Base-by-base conservation (phyloP, 768 basidiomycete species). In the Phylloporus arenicola region DNA sequence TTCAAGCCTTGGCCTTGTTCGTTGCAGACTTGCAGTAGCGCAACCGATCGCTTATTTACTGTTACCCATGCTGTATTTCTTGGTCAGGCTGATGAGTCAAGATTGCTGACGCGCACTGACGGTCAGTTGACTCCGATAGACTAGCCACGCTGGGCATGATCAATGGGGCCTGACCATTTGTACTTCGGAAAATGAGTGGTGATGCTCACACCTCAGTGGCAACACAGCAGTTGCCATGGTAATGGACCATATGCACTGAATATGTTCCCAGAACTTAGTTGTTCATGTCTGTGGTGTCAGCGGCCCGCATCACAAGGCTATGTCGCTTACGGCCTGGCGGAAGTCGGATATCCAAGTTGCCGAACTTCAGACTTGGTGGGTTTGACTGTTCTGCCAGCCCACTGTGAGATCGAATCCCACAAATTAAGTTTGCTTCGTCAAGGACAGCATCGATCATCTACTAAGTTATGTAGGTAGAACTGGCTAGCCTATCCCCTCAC, bases 61-160 rank as follows among this genome's bases (percentile, higher is more conserved):
- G 33, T 39, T n/a, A n/a, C n/a, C n/a, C 3, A 27, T 39, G 38
- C 37, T 48, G 43, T 47, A 44, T 33, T 34, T 38, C 37, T 16
- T 41, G 34, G 34, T 16, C 10, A n/a, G 40, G 48, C 41, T 29
- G 59, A 55, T 62, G 61, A 49, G 62, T 62, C 56, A 62, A 45
- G 20, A 30, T 33, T 58, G 61, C 59, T 62, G 62, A 62, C 62
- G 38, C 27, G 27, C 27, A 7, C 37, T 43, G 41, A 40, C 8
- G 44, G 30, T 10, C 19, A 22, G 25, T 7, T 25, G 29, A 47
- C 43, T 33, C 47, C 29, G 38, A 16, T 1, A 8, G 29, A 39
- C 47, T 39, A 37, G 30, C 37, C 19, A 42, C 38, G 40, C 37
- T 53, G 59, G 46, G 56, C 58, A 50, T 29, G 45, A 25, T 1